phyloP scores from a whole-genome alignment of 306 rosid species.

The Cicer yamashitae region DNA sequence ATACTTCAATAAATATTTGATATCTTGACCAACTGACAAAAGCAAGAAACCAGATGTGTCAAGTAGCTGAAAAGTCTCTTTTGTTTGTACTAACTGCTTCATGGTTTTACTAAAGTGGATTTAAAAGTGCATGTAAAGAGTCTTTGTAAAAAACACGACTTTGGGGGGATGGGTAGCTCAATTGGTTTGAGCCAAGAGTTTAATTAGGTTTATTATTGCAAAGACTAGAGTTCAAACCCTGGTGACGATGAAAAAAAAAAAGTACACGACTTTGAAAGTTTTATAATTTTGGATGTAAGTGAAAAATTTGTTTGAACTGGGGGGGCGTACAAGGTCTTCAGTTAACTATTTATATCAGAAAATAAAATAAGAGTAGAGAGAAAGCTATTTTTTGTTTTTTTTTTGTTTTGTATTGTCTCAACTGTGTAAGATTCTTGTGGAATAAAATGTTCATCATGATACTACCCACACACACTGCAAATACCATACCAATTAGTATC shows the following conservation, averaged over 20 bases:
- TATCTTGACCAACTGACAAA: slow-evolving; percentile 26
- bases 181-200: no score
- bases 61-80: slow-evolving; percentile 10
- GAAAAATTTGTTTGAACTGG: neutral
- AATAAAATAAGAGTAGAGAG: slow-evolving; percentile 1
- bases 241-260: neutral
- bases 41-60: neutral
- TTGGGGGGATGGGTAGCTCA: neutral
- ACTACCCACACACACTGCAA: slow-evolving; percentile 9
- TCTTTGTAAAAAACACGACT: neutral
- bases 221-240: no score
- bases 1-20: slow-evolving; percentile 13
- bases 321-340: slow-evolving; percentile 27
- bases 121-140: neutral
- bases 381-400: neutral
- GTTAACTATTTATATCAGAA: slow-evolving; percentile 15
- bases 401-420: neutral
- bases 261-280: neutral
- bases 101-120: slow-evolving; percentile 31
- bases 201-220: no score
- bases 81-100: slow-evolving; percentile 9
- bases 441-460: neutral
- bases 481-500: slow-evolving; percentile 16
- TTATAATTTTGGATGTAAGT: slow-evolving; percentile 14
- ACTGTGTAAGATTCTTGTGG: slow-evolving; percentile 7